Percentiles rank a stretch among this genome's conserved stretches.
These are phyloP conservation scores for Kuraishia ogatae DNA, from an alignment of 805 yeast genomes.

Conservation along the genomic window DNA sequence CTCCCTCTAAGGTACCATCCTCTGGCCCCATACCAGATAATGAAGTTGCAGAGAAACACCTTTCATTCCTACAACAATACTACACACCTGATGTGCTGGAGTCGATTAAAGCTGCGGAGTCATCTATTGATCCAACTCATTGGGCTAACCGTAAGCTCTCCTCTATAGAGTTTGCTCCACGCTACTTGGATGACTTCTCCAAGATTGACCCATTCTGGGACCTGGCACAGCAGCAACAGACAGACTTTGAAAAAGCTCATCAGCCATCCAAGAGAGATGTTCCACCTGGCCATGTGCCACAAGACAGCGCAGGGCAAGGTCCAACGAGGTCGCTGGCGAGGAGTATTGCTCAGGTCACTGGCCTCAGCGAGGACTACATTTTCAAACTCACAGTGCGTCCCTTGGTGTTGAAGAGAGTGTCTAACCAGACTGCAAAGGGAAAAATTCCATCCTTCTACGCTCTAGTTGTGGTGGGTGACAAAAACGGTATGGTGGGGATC, in stretches of 20 bases:
- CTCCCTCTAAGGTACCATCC: neutral
- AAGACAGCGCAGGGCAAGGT: neutral
- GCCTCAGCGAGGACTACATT: slow-evolving; percentile 55
- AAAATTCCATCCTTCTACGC: slow-evolving; percentile 78
- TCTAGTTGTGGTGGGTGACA: slow-evolving; percentile 85
- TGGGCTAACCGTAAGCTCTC: slow-evolving; percentile 35
- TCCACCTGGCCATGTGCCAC: slow-evolving; percentile 6
- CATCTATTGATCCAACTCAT: slow-evolving; percentile 58
- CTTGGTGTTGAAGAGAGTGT: slow-evolving; percentile 67
- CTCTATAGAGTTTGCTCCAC: slow-evolving; percentile 56
- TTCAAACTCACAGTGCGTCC: slow-evolving; percentile 55
- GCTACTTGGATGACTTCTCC: slow-evolving; percentile 62
- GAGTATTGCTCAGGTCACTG: slow-evolving; percentile 55
- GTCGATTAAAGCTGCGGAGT: slow-evolving; percentile 75
- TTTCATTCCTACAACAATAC: slow-evolving; percentile 57
- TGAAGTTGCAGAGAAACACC: slow-evolving; percentile 23
- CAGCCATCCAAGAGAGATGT: slow-evolving; percentile 7
- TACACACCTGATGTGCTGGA: slow-evolving; percentile 78
- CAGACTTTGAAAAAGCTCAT: slow-evolving; percentile 6
- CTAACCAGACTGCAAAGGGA: slow-evolving; percentile 89
- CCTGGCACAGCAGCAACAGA: slow-evolving; percentile 18
- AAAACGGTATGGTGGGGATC: slow-evolving; percentile 86
- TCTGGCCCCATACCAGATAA: neutral
- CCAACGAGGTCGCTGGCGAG: slow-evolving; percentile 30
- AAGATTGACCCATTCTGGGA: slow-evolving; percentile 74